phyloP scores from a whole-genome alignment of 805 yeast species.

The Metschnikowia bowlesiae region DNA sequence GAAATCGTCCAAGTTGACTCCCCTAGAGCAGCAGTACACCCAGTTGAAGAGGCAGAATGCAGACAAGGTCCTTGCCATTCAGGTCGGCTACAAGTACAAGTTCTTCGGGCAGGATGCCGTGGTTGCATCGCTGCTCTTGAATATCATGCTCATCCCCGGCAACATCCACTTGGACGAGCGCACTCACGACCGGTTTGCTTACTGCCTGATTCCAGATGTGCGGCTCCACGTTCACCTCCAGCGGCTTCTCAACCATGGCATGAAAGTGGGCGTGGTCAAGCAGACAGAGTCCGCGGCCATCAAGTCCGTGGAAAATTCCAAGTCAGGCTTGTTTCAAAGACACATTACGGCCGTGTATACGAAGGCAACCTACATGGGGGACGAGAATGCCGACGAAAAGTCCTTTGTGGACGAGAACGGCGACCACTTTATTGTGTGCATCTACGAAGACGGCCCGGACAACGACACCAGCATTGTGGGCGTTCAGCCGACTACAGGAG shows the following conservation, averaged over 20 bases:
- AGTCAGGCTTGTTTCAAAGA: slow-evolving; percentile 56
- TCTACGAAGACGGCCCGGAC: slow-evolving; percentile 23
- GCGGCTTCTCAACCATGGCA: slow-evolving; percentile 64
- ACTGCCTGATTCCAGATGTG: slow-evolving; percentile 79
- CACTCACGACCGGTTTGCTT: slow-evolving; percentile 58
- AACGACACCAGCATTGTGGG: slow-evolving; percentile 46
- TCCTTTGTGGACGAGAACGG: neutral
- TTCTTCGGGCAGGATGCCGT: slow-evolving; percentile 84
- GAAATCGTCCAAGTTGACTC: slow-evolving; percentile 38
- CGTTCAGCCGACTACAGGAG: slow-evolving; percentile 71
- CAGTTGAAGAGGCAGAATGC: slow-evolving; percentile 55
- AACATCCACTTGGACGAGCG: slow-evolving; percentile 51
- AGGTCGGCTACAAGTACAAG: slow-evolving; percentile 90
- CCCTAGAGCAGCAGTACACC: slow-evolving; percentile 73
- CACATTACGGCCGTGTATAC: slow-evolving; percentile 70
- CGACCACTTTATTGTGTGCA: slow-evolving; percentile 43
- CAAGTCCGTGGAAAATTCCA: slow-evolving; percentile 51
- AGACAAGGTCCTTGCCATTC: slow-evolving; percentile 74
- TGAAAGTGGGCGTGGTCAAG: slow-evolving; percentile 81
- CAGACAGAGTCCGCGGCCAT: slow-evolving; percentile 80
- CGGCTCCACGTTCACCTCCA: slow-evolving; percentile 73
- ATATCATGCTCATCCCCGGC: slow-evolving; percentile 72
- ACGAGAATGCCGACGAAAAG: slow-evolving; percentile 23
- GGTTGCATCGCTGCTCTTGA: slow-evolving; percentile 58
- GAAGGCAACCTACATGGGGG: slow-evolving; percentile 77